Percentiles rank a stretch among this genome's conserved stretches.
Conservation (phyloP, 768 basidiomycete genomes). For the Clitopilus hobsonii region DNA sequence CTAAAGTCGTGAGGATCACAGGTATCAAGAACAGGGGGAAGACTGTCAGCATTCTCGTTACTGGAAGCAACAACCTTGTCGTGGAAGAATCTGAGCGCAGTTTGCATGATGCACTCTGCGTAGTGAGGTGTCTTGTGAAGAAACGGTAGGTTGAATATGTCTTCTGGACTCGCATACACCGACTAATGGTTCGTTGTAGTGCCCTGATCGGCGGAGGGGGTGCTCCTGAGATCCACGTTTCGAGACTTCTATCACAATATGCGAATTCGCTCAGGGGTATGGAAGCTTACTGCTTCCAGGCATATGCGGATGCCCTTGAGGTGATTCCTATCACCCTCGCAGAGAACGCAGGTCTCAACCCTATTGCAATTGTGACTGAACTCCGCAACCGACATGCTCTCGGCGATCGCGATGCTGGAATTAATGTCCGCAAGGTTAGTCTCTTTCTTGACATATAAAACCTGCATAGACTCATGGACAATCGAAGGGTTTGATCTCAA, state of each 20-base stretch:
- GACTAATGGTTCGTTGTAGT: constrained; percentile 24
- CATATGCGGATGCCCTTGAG: constrained; percentile 95
- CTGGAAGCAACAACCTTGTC: constrained; percentile 88
- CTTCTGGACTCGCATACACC: constrained; percentile 17
- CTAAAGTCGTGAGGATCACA: constrained; percentile 90
- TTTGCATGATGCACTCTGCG: constrained; percentile 98
- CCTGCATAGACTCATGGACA: neutral
- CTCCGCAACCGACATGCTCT: constrained; percentile 94
- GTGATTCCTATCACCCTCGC: constrained; percentile 97
- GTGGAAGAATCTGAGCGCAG: constrained; percentile 97
- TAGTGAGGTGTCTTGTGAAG: constrained; percentile 96
- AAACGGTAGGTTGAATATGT: constrained; percentile 65
- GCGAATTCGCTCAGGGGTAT: constrained; percentile 94
- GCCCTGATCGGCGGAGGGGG: constrained; percentile 96
- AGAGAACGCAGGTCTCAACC: constrained; percentile 97
- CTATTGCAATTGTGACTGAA: constrained; percentile 97
- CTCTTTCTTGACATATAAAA: neutral
- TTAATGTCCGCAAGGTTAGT: constrained; percentile 91
- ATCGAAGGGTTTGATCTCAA: constrained; percentile 85
- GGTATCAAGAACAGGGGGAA: constrained; percentile 93
- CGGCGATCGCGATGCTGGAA: constrained; percentile 92
- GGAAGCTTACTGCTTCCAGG: constrained; percentile 99
- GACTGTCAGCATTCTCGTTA: constrained; percentile 93
- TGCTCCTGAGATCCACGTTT: constrained; percentile 97
- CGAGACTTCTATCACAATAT: constrained; percentile 84